Percentiles rank a stretch among this genome's conserved stretches.
Evolutionary conservation across 768 basidiomycete genomes (phyloP).

Genomic region (Candolleomyces efflorescens): DNA sequence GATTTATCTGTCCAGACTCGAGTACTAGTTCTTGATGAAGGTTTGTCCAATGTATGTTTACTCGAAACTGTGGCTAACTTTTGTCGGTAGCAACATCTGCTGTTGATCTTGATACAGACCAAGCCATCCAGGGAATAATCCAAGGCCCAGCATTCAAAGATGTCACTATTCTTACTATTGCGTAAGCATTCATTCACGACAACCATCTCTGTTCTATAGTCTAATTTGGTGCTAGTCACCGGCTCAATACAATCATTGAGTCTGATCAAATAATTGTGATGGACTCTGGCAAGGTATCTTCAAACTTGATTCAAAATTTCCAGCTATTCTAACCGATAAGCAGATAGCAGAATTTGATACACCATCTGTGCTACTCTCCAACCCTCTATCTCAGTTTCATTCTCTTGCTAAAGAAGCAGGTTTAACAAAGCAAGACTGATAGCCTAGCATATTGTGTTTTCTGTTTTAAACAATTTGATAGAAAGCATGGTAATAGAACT

Average conservation of each 20-base stretch:
- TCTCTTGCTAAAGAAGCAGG: conserved; percentile 66
- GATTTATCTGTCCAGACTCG: conserved; percentile 47
- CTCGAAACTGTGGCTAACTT: not conserved
- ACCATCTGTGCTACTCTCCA: conserved; percentile 60
- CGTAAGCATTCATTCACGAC: conserved; percentile 41
- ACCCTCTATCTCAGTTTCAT: conserved; percentile 53
- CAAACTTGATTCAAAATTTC: not conserved
- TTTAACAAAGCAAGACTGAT: conserved; percentile 18
- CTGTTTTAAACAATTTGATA: no score
- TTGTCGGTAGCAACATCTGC: conserved; percentile 67
- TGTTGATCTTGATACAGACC: conserved; percentile 88
- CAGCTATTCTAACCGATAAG: not conserved
- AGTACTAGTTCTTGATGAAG: conserved; percentile 93
- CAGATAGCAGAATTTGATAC: conserved; percentile 78
- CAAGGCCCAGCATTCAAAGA: conserved; percentile 71
- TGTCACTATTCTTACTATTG: conserved; percentile 84
- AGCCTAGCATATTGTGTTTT: not conserved
- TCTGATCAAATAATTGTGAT: conserved; percentile 82
- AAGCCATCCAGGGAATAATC: conserved; percentile 84
- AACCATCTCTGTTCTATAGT: not conserved
- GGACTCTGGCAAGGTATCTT: conserved; percentile 61
- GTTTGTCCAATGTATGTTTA: conserved; percentile 25
- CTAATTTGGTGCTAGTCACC: conserved; percentile 43
- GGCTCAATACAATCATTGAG: conserved; percentile 80
- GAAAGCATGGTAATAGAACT: no score